Percentiles rank a stretch among this genome's conserved stretches.
Evolutionary conservation across 345 rosid genomes (phyloP).

Genomic region (Salix exigua): DNA sequence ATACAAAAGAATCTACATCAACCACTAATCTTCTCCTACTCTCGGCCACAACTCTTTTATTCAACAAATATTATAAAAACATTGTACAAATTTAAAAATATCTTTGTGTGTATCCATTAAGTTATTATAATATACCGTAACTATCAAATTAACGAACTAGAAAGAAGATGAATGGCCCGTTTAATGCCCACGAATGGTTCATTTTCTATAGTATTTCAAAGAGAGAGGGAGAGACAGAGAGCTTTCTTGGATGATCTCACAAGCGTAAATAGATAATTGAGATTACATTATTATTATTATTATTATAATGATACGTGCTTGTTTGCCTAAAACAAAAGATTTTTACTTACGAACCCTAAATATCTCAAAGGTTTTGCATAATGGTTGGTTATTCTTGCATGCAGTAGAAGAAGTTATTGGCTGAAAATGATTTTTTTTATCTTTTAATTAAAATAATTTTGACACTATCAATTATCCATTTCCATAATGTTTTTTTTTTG

Average conservation of each 20-base stretch:
- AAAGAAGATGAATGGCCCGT: not conserved
- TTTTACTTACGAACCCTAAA: not conserved
- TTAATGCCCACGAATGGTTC: too few relatives aligned
- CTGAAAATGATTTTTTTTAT: not conserved
- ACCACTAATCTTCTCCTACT: not conserved
- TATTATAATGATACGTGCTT: not conserved
- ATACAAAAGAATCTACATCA: too few relatives aligned
- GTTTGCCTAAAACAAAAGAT: not conserved
- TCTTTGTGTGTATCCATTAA: not conserved
- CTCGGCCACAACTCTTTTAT: not conserved
- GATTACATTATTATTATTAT: not conserved
- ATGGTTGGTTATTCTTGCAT: not conserved
- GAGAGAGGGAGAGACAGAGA: not conserved
- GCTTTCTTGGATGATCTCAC: not conserved
- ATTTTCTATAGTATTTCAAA: too few relatives aligned
- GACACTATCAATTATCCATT: too few relatives aligned
- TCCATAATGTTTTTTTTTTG: too few relatives aligned
- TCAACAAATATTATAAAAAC: too few relatives aligned
- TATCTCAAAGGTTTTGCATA: not conserved
- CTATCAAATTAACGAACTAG: slow-evolving; percentile 26
- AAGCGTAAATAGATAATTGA: not conserved
- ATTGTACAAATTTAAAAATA: too few relatives aligned
- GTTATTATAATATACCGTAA: slow-evolving; percentile 10
- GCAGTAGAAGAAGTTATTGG: not conserved
- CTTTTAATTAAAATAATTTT: too few relatives aligned